Conservation (phyloP, 2,329 filamentous ascomycete genomes). For the Colletotrichum falcatum region DNA sequence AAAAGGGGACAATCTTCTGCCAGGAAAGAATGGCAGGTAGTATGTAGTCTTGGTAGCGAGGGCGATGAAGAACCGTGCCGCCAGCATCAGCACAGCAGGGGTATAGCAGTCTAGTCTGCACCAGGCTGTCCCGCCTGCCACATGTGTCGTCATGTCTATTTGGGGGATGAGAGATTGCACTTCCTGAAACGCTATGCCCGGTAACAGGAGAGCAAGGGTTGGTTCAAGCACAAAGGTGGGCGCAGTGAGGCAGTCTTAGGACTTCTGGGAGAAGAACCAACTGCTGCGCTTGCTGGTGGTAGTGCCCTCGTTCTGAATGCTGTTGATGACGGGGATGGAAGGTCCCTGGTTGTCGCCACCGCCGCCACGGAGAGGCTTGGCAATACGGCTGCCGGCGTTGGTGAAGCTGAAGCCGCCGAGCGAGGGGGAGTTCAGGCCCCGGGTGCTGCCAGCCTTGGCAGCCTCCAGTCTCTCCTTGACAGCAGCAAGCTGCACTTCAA, state of each 20-base stretch:
- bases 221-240: not conserved
- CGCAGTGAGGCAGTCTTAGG: constrained; percentile 48
- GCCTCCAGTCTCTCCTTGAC: constrained; percentile 98
- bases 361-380: constrained; percentile 75
- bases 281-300: constrained; percentile 74
- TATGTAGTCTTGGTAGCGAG: not conserved
- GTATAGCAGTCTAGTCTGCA: constrained; percentile 36
- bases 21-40: constrained; percentile 5
- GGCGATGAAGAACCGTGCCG: constrained; percentile 17
- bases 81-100: constrained; percentile 27
- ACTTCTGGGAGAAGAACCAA: constrained; percentile 78
- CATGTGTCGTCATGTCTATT: constrained; percentile 26
- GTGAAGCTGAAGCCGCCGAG: constrained; percentile 78
- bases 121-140: constrained; percentile 31
- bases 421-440: constrained; percentile 77
- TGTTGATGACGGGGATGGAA: constrained; percentile 67
- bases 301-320: constrained; percentile 66
- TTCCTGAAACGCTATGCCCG: not conserved
- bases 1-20: constrained; percentile 17
- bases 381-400: constrained; percentile 73
- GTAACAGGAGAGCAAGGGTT: not conserved
- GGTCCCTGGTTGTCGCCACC: constrained; percentile 60
- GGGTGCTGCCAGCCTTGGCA: constrained; percentile 90
- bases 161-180: not conserved
- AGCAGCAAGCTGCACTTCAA: constrained; percentile 95